Evolutionary conservation across 495 filamentous ascomycete species (phyloP).

Genomic region (Neurospora sp.): DNA sequence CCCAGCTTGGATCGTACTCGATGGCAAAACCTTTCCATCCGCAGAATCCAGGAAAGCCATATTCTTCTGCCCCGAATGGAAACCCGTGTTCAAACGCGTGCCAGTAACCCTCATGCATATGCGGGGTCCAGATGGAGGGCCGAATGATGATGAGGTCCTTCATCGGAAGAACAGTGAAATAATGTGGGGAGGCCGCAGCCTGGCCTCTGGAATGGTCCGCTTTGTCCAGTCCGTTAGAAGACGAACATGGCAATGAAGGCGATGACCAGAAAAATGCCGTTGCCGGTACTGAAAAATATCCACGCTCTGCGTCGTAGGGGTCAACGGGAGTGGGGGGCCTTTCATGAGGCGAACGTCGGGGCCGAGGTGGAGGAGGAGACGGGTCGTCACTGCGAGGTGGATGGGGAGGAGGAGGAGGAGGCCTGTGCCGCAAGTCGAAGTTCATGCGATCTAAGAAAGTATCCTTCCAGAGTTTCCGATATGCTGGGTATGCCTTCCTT

Average conservation of each 20-base stretch:
- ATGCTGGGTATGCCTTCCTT: neutral
- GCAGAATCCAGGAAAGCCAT: neutral
- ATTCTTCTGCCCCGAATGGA: neutral
- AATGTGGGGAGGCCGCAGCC: neutral
- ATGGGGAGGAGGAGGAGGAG: neutral
- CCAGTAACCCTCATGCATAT: neutral
- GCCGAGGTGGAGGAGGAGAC: neutral
- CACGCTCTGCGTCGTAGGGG: neutral
- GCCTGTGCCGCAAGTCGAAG: no score
- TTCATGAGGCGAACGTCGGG: neutral
- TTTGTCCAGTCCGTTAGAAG: neutral
- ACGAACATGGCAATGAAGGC: neutral
- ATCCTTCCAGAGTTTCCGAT: neutral
- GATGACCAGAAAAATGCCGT: neutral
- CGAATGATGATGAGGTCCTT: neutral
- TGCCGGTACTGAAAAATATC: neutral
- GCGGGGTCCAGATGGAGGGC: neutral
- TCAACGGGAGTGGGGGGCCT: neutral
- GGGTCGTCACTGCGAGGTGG: neutral
- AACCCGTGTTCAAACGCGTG: neutral
- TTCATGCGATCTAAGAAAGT: no score
- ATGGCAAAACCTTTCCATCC: neutral
- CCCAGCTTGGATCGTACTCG: neutral
- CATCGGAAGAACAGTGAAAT: neutral
- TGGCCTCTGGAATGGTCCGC: neutral